phyloP scores from a whole-genome alignment of 805 yeast genomes.

The Myxozyma lipomycoides region DNA sequence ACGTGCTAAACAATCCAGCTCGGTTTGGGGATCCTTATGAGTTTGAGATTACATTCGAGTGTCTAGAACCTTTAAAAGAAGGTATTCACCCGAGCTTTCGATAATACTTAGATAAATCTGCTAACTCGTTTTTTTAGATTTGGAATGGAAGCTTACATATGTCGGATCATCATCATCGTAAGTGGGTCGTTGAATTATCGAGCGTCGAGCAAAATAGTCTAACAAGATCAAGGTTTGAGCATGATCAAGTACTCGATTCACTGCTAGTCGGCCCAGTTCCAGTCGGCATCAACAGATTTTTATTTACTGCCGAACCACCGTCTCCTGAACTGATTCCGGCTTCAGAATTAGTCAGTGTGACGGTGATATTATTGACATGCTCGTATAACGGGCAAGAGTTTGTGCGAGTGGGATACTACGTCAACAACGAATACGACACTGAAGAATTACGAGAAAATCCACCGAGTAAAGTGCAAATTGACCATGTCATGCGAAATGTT shows the following conservation, averaged over 20 bases:
- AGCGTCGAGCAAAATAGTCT: not conserved
- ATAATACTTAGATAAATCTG: not conserved
- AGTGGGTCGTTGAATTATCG: slow-evolving; percentile 11
- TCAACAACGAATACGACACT: slow-evolving; percentile 90
- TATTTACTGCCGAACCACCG: slow-evolving; percentile 94
- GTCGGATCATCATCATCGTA: slow-evolving; percentile 90
- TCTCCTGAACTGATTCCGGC: slow-evolving; percentile 95
- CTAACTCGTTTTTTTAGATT: slow-evolving; percentile 44
- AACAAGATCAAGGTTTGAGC: slow-evolving; percentile 51
- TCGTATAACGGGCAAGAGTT: slow-evolving; percentile 91
- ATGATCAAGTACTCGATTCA: slow-evolving; percentile 95
- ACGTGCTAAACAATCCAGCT: slow-evolving; percentile 92
- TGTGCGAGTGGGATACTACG: slow-evolving; percentile 96
- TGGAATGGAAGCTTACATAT: slow-evolving; percentile 96
- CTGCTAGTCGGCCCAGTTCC: slow-evolving; percentile 98
- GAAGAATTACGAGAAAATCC: slow-evolving; percentile 76
- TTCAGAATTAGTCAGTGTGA: slow-evolving; percentile 88
- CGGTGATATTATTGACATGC: slow-evolving; percentile 89
- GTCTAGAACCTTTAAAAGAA: slow-evolving; percentile 84
- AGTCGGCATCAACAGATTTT: slow-evolving; percentile 89
- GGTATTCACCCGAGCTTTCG: slow-evolving; percentile 32
- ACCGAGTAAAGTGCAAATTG: slow-evolving; percentile 27
- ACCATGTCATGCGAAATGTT: slow-evolving; percentile 76
- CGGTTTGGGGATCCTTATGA: slow-evolving; percentile 89
- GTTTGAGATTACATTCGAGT: slow-evolving; percentile 95